Percentiles rank a stretch among this genome's conserved stretches.
Evolutionary conservation across 371 early-diverging fungal species (phyloP).

Genomic region (Mortierella sp.): DNA sequence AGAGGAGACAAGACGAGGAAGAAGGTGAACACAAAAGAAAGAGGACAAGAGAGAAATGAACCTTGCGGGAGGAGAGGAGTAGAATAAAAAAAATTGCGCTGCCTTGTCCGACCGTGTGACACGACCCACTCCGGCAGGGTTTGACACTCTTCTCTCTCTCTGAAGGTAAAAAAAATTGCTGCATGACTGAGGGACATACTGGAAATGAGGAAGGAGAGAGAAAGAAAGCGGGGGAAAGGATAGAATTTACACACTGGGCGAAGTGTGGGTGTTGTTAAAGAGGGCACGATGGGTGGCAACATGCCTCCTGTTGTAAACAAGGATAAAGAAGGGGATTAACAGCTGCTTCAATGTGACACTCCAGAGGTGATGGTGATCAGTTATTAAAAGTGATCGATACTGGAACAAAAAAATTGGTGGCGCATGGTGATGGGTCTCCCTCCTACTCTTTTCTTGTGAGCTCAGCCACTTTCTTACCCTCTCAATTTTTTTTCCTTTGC

Average conservation of each 20-base stretch:
- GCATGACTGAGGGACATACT: neutral
- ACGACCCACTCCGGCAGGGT: neutral
- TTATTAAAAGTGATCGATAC: neutral
- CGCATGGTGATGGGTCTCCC: neutral
- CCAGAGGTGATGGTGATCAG: neutral
- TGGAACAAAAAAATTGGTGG: conserved; percentile 8
- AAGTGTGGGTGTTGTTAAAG: too few species aligned
- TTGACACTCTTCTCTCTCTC: neutral
- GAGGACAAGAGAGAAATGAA: neutral
- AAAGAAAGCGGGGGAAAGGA: neutral
- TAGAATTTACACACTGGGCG: neutral
- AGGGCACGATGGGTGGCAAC: too few species aligned
- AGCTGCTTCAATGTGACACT: too few species aligned
- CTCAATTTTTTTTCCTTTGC: neutral
- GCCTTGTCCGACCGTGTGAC: conserved; percentile 1
- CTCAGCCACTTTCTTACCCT: neutral
- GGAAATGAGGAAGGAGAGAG: neutral
- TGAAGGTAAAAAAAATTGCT: neutral
- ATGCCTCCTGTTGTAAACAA: too few species aligned
- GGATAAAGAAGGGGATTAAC: too few species aligned
- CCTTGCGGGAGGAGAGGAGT: neutral
- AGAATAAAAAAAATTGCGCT: neutral
- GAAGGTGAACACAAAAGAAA: neutral
- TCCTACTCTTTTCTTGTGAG: neutral
- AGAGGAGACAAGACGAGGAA: neutral